These are phyloP conservation scores for Salix exigua DNA, from an alignment of 345 rosid genomes.

Conservation along the genomic window DNA sequence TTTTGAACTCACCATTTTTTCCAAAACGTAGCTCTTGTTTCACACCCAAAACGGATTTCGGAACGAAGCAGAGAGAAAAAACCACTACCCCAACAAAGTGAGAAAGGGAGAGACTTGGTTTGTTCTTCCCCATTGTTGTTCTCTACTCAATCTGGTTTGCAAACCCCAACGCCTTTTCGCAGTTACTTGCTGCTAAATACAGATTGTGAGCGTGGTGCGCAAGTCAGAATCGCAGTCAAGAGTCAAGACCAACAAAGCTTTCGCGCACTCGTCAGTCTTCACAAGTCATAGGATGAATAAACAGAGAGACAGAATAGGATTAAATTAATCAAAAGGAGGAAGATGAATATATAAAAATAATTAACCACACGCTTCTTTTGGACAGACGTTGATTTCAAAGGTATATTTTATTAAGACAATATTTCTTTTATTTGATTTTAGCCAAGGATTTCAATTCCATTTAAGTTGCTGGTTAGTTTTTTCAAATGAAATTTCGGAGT, in stretches of 20 bases:
- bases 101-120: neutral
- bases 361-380: too few relatives aligned
- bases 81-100: neutral
- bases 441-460: too few relatives aligned
- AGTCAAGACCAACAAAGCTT: neutral
- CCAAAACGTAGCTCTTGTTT: constrained; percentile 43
- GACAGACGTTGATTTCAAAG: too few relatives aligned
- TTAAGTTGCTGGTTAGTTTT: too few relatives aligned
- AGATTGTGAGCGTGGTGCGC: neutral
- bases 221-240: neutral
- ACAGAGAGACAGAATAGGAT: too few relatives aligned
- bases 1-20: constrained; percentile 59
- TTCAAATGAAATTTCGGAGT: too few relatives aligned
- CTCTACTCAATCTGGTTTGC: neutral
- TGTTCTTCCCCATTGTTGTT: neutral
- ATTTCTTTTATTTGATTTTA: too few relatives aligned
- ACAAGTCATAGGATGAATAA: too few relatives aligned
- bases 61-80: neutral
- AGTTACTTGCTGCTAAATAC: neutral
- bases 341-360: too few relatives aligned
- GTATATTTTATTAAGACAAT: too few relatives aligned
- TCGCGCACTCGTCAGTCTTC: too few relatives aligned
- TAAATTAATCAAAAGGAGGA: neutral
- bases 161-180: neutral
- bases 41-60: constrained; percentile 1